Conservation (phyloP, 2,329 filamentous ascomycete genomes). For the Pseudogymnoascus sp. region DNA sequence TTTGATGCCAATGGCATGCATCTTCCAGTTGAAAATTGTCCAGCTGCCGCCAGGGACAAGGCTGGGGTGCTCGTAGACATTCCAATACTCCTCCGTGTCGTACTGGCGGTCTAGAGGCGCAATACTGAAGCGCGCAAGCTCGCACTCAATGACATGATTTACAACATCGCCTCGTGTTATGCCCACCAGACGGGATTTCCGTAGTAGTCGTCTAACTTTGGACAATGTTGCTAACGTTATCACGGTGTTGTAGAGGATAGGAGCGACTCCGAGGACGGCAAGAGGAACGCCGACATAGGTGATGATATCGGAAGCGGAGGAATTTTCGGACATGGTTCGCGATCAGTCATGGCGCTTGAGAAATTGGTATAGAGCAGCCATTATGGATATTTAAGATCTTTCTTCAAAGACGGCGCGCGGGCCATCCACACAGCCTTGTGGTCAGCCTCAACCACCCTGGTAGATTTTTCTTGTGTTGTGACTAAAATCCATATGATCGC, state of each 20-base stretch:
- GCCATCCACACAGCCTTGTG: neutral
- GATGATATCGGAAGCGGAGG: constrained; percentile 42
- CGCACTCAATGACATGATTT: constrained; percentile 59
- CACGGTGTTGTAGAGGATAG: constrained; percentile 59
- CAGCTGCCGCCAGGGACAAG: constrained; percentile 53
- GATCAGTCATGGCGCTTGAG: neutral
- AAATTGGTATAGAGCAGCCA: neutral
- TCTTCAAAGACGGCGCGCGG: neutral
- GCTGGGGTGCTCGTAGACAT: constrained; percentile 43
- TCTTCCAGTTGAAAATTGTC: constrained; percentile 60
- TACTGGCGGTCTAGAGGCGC: constrained; percentile 50
- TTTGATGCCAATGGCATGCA: constrained; percentile 54
- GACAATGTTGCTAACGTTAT: constrained; percentile 53
- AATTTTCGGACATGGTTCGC: neutral
- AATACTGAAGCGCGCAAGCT: constrained; percentile 57
- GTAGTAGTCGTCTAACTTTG: constrained; percentile 52
- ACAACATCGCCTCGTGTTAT: constrained; percentile 57
- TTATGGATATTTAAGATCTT: neutral
- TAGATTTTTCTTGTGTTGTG: neutral
- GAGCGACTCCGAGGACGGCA: constrained; percentile 52
- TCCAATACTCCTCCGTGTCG: constrained; percentile 52
- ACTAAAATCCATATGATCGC: neutral
- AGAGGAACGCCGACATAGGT: constrained; percentile 52
- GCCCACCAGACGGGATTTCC: constrained; percentile 49
- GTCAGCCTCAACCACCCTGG: constrained; percentile 7